Conservation (phyloP, 306 rosid genomes). For the Prunus fruticosa region DNA sequence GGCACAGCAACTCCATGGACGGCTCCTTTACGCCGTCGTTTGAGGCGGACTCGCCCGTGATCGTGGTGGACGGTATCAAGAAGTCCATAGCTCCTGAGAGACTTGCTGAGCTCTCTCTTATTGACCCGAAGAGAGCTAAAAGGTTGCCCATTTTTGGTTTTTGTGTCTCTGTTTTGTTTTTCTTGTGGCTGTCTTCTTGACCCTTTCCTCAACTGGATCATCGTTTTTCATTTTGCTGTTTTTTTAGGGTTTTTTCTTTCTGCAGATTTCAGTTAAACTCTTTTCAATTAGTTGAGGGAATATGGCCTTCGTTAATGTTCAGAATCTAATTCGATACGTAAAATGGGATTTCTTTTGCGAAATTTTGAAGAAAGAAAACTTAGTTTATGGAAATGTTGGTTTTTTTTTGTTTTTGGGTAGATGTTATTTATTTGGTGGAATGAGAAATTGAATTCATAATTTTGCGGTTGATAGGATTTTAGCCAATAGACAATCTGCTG, state of each 20-base stretch:
- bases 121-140: slow-evolving; percentile 90
- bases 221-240: not conserved
- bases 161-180: too few species aligned
- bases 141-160: slow-evolving; percentile 36
- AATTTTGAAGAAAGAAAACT: not conserved
- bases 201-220: too few species aligned
- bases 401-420: not conserved
- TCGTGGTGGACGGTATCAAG: slow-evolving; percentile 49
- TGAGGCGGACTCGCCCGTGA: slow-evolving; percentile 47
- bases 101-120: slow-evolving; percentile 92
- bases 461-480: slow-evolving; percentile 58
- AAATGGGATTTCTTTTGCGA: not conserved
- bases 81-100: slow-evolving; percentile 79
- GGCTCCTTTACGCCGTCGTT: slow-evolving; percentile 59
- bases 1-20: slow-evolving; percentile 87
- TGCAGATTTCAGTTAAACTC: not conserved
- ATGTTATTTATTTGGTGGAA: not conserved
- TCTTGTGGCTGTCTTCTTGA: too few species aligned
- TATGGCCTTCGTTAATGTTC: not conserved
- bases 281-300: not conserved
- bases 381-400: not conserved
- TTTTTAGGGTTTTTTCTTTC: not conserved
- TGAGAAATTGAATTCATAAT: slow-evolving; percentile 7
- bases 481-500: slow-evolving; percentile 95
- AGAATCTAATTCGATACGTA: not conserved